phyloP scores from a whole-genome alignment of 495 filamentous ascomycete species.

The Amniculicola lignicola region DNA sequence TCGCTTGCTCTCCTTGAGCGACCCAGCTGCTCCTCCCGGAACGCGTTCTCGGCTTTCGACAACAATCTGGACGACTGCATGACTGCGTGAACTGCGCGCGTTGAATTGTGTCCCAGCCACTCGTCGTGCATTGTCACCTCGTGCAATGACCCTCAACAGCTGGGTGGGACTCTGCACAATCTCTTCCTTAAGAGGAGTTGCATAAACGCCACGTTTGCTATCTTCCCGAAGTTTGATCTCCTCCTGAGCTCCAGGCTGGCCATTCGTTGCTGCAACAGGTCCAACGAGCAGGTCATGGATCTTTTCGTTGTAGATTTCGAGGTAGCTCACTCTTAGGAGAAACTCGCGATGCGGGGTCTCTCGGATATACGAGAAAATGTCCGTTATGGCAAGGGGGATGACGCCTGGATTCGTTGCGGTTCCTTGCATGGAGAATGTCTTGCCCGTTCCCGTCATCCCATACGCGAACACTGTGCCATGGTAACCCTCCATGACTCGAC shows the following conservation, averaged over 20 bases:
- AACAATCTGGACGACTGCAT: slow-evolving; percentile 97
- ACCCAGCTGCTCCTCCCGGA: slow-evolving; percentile 42
- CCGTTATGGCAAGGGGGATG: slow-evolving; percentile 93
- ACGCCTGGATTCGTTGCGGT: slow-evolving; percentile 96
- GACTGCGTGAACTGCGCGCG: slow-evolving; percentile 89
- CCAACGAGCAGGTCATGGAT: slow-evolving; percentile 91
- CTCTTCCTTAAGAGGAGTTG: slow-evolving; percentile 92
- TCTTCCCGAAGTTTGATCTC: slow-evolving; percentile 97
- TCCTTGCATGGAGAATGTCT: slow-evolving; percentile 99
- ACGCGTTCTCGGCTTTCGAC: slow-evolving; percentile 92
- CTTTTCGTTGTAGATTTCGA: slow-evolving; percentile 98
- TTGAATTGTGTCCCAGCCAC: slow-evolving; percentile 96
- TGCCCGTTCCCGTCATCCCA: slow-evolving; percentile 98
- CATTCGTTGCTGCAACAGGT: slow-evolving; percentile 45
- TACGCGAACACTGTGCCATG: slow-evolving; percentile 98
- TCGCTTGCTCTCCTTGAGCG: slow-evolving; percentile 65
- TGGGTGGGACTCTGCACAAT: slow-evolving; percentile 98
- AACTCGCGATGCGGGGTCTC: slow-evolving; percentile 96
- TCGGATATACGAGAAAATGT: slow-evolving; percentile 97
- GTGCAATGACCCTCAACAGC: slow-evolving; percentile 87
- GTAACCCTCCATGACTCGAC: slow-evolving; percentile 98
- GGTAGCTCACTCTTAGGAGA: slow-evolving; percentile 90
- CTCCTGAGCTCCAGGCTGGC: slow-evolving; percentile 59
- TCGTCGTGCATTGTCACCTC: slow-evolving; percentile 84
- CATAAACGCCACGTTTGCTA: slow-evolving; percentile 93